Evolutionary conservation across 768 basidiomycete species (phyloP), one percentile per base, ranked within the genome.

Genomic region (Macrolepiota dolichaula): DNA sequence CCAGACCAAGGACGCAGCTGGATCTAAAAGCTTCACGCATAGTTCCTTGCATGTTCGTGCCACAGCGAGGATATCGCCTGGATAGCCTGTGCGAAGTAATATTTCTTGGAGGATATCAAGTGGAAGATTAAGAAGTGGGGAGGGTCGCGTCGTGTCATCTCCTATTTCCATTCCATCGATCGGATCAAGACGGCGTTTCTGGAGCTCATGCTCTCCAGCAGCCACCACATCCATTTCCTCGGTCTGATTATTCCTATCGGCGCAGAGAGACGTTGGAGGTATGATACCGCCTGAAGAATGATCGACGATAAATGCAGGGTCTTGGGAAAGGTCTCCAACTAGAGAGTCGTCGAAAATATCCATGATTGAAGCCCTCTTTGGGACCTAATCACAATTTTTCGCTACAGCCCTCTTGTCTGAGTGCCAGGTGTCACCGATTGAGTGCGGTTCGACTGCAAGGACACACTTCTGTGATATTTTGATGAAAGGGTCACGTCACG

Each of bases 71-170:
- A 58, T 13, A 38, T 51, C 42, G 4, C 50, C 36, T 24, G 51
- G 62, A 19, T 25, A 47, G 6, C 40, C 32, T 17, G 56, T 63
- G 1, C 4, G 11, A 4, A 42, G 38, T 12, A 63, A 32, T 19
- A 63, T 58, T 49, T 54, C 56, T 12, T 29, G 29, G 38, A 63
- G 44, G 42, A 63, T 53, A 24, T 63, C 62, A 9, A 57, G 54
- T 2, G 56, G 56, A 6, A 63, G 38, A n/a, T 35, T 4, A 15
- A 37, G 24, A 4, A 59, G 22, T 79, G 82, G 4, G 78, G 76
- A 0, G 81, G 84, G 9, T 64, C 6, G 22, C 6, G 47, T 7
- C 22, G 12, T 24, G 24, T 4, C 22, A 24, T 24, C 47, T 27
- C 24, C 47, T 49, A 4, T 24, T 24, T 19, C 22, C 22, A 25